These are phyloP conservation scores for Lipomyces chichibuensis DNA, from an alignment of 805 yeast species.

Conservation along the genomic window DNA sequence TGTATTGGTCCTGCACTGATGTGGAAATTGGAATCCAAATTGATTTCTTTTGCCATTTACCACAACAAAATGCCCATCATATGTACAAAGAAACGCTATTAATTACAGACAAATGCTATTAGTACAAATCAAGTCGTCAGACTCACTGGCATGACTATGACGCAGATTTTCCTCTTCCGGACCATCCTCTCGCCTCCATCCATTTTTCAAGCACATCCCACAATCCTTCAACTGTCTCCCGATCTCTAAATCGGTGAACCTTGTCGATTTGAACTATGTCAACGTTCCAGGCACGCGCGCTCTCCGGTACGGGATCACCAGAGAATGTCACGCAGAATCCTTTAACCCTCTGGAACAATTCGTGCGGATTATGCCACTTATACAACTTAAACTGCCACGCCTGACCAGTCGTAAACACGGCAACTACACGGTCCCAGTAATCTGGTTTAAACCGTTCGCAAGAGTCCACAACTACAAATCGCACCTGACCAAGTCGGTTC, in stretches of 20 bases:
- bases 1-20: neutral
- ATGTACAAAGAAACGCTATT: neutral
- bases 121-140: neutral
- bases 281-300: constrained; percentile 86
- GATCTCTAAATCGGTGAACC: constrained; percentile 76
- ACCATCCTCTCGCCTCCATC: constrained; percentile 67
- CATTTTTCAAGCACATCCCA: constrained; percentile 84
- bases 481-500: constrained; percentile 58
- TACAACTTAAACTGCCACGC: constrained; percentile 93
- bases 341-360: constrained; percentile 76
- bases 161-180: constrained; percentile 9
- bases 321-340: constrained; percentile 79
- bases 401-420: constrained; percentile 95
- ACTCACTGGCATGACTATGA: neutral
- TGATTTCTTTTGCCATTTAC: neutral
- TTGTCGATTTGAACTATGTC: constrained; percentile 70
- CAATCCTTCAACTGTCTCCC: constrained; percentile 78
- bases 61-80: neutral
- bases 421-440: constrained; percentile 97
- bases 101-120: neutral
- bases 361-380: constrained; percentile 78
- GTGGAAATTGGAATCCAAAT: neutral
- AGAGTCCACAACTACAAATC: constrained; percentile 81
- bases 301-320: constrained; percentile 78
- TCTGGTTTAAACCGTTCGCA: constrained; percentile 91